Evolutionary conservation across 2,329 filamentous ascomycete species (phyloP), one percentile per base, ranked within the genome.

Genomic region (Plectosphaerella cucumerina): DNA sequence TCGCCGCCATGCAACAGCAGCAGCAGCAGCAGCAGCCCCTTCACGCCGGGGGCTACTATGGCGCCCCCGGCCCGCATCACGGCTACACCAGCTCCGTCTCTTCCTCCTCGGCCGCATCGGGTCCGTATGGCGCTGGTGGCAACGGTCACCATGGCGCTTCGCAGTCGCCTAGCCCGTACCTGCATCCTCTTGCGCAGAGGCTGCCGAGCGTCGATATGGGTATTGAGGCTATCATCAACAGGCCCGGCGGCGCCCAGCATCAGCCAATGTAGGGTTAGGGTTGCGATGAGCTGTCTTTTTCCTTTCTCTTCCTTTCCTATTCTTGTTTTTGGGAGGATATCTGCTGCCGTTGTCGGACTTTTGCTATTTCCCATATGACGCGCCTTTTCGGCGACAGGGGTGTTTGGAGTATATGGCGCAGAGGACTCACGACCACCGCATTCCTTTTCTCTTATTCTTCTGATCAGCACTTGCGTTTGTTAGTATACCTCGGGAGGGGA

Each of bases 201-300:
- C 68, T 82, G 50, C 71, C 80, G 6, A 79, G 77, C 55, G 75
- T 77, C 46, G 81, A 84, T 58, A 84, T 85, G 80, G 80, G 78
- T 21, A 84, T 85, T 58, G 76, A 77, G 48, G 70, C 77, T 47
- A 76, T 84, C 52, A 80, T 84, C 58, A 81, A 83, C 64, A 71
- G 77, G 21, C 62, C 65, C 9, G 62, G 65, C 34, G 60, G 62
- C 21, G 59, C 61, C 31, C 52, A 50, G 31, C 53, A 58, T 35
- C 50, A 57, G 12, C 47, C 37, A 22, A 53, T 58, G 52, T 58
- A 41, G 35, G 21, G 17, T n/a, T 9, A n/a, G 10, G 15, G 8
- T 15, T 14, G 41, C 5, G n/a, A 5, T 10, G 17, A 18, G 11
- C 18, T n/a, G 11, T 26, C n/a, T 33, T 53, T 43, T 44, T 53